A percentile compares a stretch with the other conserved stretches of the same genome.
phyloP scores from a whole-genome alignment of 2,329 filamentous ascomycete species.

The Trichoderma hamatum region DNA sequence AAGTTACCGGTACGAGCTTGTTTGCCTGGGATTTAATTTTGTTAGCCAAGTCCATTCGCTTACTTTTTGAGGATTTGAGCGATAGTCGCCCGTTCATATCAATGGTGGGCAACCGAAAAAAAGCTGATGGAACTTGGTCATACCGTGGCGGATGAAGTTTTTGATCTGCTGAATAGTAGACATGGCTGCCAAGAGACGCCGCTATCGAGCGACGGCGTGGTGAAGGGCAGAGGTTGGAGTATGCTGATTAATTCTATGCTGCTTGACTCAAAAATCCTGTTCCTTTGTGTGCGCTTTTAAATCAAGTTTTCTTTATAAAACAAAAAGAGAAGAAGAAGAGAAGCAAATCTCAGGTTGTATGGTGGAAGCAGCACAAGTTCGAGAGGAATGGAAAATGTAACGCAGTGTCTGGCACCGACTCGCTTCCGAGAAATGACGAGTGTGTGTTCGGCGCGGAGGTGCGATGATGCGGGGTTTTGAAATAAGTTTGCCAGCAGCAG shows the following conservation, averaged over 20 bases:
- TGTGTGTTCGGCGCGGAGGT: conserved; percentile 5
- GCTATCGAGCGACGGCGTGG: conserved; percentile 31
- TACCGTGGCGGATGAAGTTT: conserved; percentile 94
- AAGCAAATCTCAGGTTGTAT: not conserved
- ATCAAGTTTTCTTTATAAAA: not conserved
- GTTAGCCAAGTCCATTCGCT: conserved; percentile 24
- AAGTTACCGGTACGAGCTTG: conserved; percentile 72
- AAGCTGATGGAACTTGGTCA: conserved; percentile 31
- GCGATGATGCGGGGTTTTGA: conserved; percentile 27
- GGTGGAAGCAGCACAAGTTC: not conserved
- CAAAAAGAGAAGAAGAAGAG: not conserved
- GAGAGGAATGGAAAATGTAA: not conserved
- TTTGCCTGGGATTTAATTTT: conserved; percentile 63
- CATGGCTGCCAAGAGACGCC: conserved; percentile 46
- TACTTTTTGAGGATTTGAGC: not conserved
- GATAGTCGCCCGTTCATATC: not conserved
- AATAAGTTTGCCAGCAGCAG: conserved; percentile 15
- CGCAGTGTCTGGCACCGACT: not conserved
- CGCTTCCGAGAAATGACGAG: conserved; percentile 1
- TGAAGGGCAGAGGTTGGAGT: conserved; percentile 7
- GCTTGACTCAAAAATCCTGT: not conserved
- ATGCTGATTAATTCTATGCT: not conserved
- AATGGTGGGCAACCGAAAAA: not conserved
- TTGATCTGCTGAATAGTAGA: conserved; percentile 91
- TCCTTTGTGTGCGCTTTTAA: not conserved